These are phyloP conservation scores for Camillea tinctor DNA, from an alignment of 2,329 filamentous ascomycete genomes.

Conservation along the genomic window DNA sequence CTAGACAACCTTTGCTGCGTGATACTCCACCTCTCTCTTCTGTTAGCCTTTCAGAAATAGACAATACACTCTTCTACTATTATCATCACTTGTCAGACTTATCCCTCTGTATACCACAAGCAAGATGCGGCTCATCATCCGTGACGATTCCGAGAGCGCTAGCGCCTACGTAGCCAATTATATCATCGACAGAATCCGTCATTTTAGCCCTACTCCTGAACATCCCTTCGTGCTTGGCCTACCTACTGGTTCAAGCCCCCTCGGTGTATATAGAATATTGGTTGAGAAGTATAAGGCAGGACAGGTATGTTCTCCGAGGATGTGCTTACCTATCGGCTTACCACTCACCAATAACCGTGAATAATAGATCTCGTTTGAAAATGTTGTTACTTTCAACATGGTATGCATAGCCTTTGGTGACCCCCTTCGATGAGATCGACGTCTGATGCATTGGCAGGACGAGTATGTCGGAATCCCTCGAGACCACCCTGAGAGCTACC, in stretches of 20 bases:
- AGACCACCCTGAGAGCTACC: conserved; percentile 82
- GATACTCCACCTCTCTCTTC: conserved; percentile 2
- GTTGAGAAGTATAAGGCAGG: conserved; percentile 70
- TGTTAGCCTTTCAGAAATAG: conserved; percentile 2
- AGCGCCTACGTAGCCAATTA: conserved; percentile 79
- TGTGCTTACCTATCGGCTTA: not conserved
- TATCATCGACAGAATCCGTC: conserved; percentile 77
- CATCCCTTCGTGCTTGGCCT: conserved; percentile 81
- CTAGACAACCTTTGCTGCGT: conserved; percentile 9
- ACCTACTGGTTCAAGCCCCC: conserved; percentile 79
- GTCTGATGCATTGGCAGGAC: conserved; percentile 50
- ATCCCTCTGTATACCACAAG: conserved; percentile 22
- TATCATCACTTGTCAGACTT: not conserved
- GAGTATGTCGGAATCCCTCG: conserved; percentile 83
- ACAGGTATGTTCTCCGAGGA: conserved; percentile 39
- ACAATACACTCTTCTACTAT: conserved; percentile 11
- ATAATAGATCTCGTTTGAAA: conserved; percentile 75
- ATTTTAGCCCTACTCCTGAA: conserved; percentile 68
- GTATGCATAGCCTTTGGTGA: conserved; percentile 48
- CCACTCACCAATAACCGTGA: conserved; percentile 36
- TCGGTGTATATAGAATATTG: conserved; percentile 73
- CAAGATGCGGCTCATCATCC: conserved; percentile 79
- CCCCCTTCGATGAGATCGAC: not conserved
- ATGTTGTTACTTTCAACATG: conserved; percentile 94
- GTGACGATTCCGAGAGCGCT: conserved; percentile 66